Base-by-base conservation (phyloP, 1,139 yeast genomes). In the Neolecta irregularis region DNA sequence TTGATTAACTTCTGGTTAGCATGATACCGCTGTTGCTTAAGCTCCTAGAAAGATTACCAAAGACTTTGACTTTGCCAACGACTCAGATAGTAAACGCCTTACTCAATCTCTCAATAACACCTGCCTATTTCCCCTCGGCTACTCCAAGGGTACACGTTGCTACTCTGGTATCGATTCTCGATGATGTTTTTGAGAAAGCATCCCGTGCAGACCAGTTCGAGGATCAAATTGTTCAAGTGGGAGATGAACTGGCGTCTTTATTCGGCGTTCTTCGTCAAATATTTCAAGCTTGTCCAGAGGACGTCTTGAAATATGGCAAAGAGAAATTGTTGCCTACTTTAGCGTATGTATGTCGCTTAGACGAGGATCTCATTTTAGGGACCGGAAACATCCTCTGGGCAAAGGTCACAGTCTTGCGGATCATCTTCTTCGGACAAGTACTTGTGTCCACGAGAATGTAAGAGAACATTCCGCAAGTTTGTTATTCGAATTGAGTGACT, bases 351-450 rank as follows among this genome's bases (percentile, higher is more conserved):
- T 22, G 19, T 15, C 6, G 16, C 4, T 11, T 17, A n/a, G 7
- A 7, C 24, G 21, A 6, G 9, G 16, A 16, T 33, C 11, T 9
- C 7, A 7, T 4, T 33, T 22, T 18, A 36, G 40, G 6, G 47
- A 44, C 15, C 41, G 47, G 5, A 13, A 33, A 6, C 25, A 24
- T 3, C 46, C 47, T n/a, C 36, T 44, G 8, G 47, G 47, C 5
- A 24, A 28, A 12, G 32, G 41, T 1, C 18, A 39, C 13, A 33
- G 42, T 3, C 34, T 41, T 3, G 34, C 40, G 18, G 35, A 43
- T 11, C 19, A 22, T 5, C 33, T 44, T 6, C 39, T 44, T 7
- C 42, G 28, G 19, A 28, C 32, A n/a, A 36, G 36, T 8, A 30
- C 34, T 8, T 32, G 41, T 4, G 22, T 24, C 6, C 18, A 16